Base-by-base conservation (phyloP, 1,284 basidiomycete genomes). In the Heimioporus punctisporus region DNA sequence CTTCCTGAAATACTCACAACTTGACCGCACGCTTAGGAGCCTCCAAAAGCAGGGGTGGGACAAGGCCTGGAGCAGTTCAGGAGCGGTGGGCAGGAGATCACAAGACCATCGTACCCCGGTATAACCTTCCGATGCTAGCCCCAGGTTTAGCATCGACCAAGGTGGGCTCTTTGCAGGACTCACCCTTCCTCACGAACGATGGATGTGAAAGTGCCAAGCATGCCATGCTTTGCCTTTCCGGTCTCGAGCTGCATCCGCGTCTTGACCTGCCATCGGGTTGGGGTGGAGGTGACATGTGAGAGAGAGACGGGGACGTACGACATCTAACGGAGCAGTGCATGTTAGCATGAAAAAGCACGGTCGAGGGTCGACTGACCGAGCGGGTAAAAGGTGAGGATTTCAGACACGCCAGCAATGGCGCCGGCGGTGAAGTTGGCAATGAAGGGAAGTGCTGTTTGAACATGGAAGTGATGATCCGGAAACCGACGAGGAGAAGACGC, bases 1-100 rank as follows among this genome's bases (percentile, higher is more conserved):
- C 15, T 4, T 2, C 9, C 6, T n/a, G 11, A 48, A 28, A 6
- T 14, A 75, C 85, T 55, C 59, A 92, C 92, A 95, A 99, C 82
- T 99, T 99, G 57, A 96, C 91, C 21, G 97, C 97, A 75, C 97
- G 87, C 78, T 99, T 99, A 6, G 97, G 97, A 24, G 97, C 97
- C 75, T 99, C 97, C 52, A 99, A 79, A 69, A 98, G 84, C 26
- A 99, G 76, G 23, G 97, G 97, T 9, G 97, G 94, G 23, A 95
- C 86, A 55, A 99, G 86, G 60, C 97, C 86, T 88, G 52, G 37
- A 17, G 24, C 24, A 23, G 12, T 34, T 50, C 5, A 57, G 25
- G 48, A 48, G 34, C 48, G 25, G 21, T 42, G 15, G 15, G 6
- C 34, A n/a, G 10, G 28, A 15, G 48, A 34, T 48, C 31, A 55